These are phyloP conservation scores for Fusarium sp. DNA, from an alignment of 2,329 filamentous ascomycete species.

Conservation along the genomic window DNA sequence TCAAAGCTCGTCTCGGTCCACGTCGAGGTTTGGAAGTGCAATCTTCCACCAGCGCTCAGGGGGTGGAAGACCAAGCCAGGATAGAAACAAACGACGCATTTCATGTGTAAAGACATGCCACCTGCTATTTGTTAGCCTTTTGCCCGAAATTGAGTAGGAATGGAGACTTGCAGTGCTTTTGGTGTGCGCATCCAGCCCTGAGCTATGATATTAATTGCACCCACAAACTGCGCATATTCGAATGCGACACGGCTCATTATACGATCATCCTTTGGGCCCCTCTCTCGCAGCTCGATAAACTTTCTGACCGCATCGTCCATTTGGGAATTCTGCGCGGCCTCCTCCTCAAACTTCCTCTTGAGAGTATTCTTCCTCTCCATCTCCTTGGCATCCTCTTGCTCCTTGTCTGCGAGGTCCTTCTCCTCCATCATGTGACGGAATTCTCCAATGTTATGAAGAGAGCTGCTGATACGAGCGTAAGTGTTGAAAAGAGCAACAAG, in stretches of 20 bases:
- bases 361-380: slow-evolving; percentile 51
- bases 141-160: not conserved
- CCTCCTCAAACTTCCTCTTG: slow-evolving; percentile 49
- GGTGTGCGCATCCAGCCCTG: slow-evolving; percentile 78
- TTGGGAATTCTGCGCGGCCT: slow-evolving; percentile 50
- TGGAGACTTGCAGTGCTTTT: slow-evolving; percentile 72
- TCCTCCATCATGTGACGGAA: slow-evolving; percentile 72
- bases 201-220: slow-evolving; percentile 72
- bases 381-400: slow-evolving; percentile 49
- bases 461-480: slow-evolving; percentile 86
- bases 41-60: slow-evolving; percentile 63
- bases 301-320: slow-evolving; percentile 57
- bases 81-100: slow-evolving; percentile 61
- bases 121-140: slow-evolving; percentile 49
- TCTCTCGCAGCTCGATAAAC: slow-evolving; percentile 53
- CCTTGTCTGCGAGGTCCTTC: slow-evolving; percentile 44
- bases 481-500: slow-evolving; percentile 96
- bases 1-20: slow-evolving; percentile 64
- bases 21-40: slow-evolving; percentile 57
- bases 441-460: slow-evolving; percentile 78
- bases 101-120: slow-evolving; percentile 62
- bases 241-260: slow-evolving; percentile 70
- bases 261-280: slow-evolving; percentile 47
- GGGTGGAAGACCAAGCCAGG: slow-evolving; percentile 67
- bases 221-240: slow-evolving; percentile 74